Conservation (phyloP, 768 basidiomycete genomes). For the Dioszegia aurantiaca region DNA sequence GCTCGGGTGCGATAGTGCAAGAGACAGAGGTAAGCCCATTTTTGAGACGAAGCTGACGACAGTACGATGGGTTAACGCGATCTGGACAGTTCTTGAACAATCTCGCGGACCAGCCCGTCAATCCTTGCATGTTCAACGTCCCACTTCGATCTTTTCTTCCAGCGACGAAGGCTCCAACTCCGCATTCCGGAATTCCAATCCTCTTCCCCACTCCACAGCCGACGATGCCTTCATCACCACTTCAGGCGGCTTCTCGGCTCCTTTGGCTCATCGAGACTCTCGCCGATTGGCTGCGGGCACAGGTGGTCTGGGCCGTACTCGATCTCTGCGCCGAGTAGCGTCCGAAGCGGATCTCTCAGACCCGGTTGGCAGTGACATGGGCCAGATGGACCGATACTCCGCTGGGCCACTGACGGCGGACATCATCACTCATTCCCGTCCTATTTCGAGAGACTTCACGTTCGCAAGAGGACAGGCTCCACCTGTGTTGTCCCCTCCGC, state of each 20-base stretch:
- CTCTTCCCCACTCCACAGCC: conserved; percentile 22
- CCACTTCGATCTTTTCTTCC: conserved; percentile 17
- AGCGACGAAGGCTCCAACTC: conserved; percentile 34
- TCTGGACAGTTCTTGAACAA: conserved; percentile 63
- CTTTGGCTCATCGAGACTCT: conserved; percentile 36
- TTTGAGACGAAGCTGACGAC: conserved; percentile 10
- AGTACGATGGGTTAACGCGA: conserved; percentile 84
- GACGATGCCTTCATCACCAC: conserved; percentile 46
- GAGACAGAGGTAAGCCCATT: conserved; percentile 59
- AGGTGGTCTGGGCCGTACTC: conserved; percentile 21
- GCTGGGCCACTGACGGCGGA: conserved; percentile 36
- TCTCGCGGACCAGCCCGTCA: conserved; percentile 26
- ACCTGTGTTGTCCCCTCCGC: conserved; percentile 20
- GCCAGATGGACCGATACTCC: conserved; percentile 9
- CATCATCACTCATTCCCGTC: conserved; percentile 19
- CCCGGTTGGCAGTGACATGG: not conserved
- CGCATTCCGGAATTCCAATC: conserved; percentile 25
- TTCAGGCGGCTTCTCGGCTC: conserved; percentile 39
- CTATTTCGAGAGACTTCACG: conserved; percentile 42
- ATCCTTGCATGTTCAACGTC: conserved; percentile 20
- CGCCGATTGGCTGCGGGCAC: conserved; percentile 35
- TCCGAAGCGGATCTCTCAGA: conserved; percentile 45
- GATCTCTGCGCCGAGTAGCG: conserved; percentile 38
- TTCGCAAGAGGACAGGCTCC: conserved; percentile 42
- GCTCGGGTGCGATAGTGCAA: conserved; percentile 78